phyloP scores from a whole-genome alignment of 768 basidiomycete species.

The Rhodocollybia butyracea region DNA sequence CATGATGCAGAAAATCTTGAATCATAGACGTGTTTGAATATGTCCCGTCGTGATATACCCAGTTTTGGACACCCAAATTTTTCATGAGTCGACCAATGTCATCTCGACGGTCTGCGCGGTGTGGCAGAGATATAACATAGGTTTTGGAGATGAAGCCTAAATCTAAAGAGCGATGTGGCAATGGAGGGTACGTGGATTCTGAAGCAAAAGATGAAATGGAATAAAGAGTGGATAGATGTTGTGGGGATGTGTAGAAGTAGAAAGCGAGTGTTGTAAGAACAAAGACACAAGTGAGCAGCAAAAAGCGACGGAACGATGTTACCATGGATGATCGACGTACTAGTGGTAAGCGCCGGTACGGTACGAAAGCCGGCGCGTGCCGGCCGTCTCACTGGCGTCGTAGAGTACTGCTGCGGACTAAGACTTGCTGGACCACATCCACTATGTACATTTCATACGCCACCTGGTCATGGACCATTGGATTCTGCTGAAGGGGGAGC shows the following conservation, averaged over 20 bases:
- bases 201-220: neutral
- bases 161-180: neutral
- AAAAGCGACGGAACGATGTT: neutral
- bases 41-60: constrained; percentile 7
- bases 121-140: constrained; percentile 6
- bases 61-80: neutral
- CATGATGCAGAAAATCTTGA: neutral
- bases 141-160: constrained; percentile 2
- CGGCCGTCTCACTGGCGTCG: too few species aligned
- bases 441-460: too few species aligned
- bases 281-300: neutral
- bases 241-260: neutral
- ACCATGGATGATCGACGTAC: too few species aligned
- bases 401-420: too few species aligned
- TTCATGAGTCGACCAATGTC: constrained; percentile 6
- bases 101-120: neutral
- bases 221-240: neutral
- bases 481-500: too few species aligned
- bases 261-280: neutral
- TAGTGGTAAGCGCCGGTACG: too few species aligned
- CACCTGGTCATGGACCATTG: too few species aligned
- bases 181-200: neutral
- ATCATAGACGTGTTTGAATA: neutral
- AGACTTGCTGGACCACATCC: too few species aligned
- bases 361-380: too few species aligned